Evolutionary conservation across 768 basidiomycete species (phyloP), one percentile per base, ranked within the genome.

Genomic region (Lactifluus subvellereus): DNA sequence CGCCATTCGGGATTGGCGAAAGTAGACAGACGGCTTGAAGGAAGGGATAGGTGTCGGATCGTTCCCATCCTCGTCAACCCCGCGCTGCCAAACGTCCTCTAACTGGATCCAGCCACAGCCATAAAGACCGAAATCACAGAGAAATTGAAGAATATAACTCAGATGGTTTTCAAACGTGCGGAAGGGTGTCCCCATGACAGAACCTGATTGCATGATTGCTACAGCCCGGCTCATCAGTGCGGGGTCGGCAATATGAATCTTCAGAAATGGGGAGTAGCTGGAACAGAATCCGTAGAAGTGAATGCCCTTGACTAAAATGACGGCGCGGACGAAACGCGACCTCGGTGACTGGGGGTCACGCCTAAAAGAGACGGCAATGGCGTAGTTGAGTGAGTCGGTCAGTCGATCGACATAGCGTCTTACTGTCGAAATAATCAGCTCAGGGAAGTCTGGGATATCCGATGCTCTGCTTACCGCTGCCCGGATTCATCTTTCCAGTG

Each of bases 271-370:
- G 6, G 82, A 79, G 69, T 93, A 89, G 32, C 85, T 83, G 11
- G 87, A 78, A 72, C 93, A 89, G 72, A 94, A 98, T 9, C 97
- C 95, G 74, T 98, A 98, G 74, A 98, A 97, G 70, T 89, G 88
- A 18, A 94, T 77, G n/a, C 94, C 97, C 75, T 98, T 98, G 66
- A 94, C 91, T 55, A 95, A 79, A 52, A 92, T 72, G 45, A 97
- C 81, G 27, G 86, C 86, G 14, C 91, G 88, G 62, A 91, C 78
- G 70, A 80, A 87, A 68, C 82, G 82, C 18, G 84, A 81, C 50
- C 77, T 80, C 6, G 76, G 73, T 1, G 83, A 83, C 9, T 79
- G 70, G 0, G 88, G 88, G 60, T 89, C 84, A 32, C 86, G 86
- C 70, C 87, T 87, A 68, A 93, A 74, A 4, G 92, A 91, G 51